Percentiles rank a stretch among this genome's conserved stretches.
These are phyloP conservation scores for Penicillium sp. DNA, from an alignment of 2,329 filamentous ascomycete species.

Conservation along the genomic window DNA sequence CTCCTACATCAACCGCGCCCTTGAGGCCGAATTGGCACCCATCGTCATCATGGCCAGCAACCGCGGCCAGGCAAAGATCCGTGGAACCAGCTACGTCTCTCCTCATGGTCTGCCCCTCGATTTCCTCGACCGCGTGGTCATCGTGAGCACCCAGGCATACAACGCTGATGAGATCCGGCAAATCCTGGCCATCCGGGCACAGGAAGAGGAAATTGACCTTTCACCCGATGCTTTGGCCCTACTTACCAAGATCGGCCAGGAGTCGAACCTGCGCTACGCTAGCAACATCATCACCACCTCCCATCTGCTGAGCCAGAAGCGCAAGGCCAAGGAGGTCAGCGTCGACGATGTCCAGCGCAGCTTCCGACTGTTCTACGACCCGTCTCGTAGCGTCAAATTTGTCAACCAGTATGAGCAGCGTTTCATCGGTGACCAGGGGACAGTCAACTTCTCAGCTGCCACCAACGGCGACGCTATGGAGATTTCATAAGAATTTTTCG, in stretches of 20 bases:
- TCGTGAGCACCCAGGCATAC: conserved; percentile 90
- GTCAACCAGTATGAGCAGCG: conserved; percentile 86
- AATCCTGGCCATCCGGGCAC: conserved; percentile 85
- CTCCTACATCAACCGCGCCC: conserved; percentile 93
- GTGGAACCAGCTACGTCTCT: conserved; percentile 86
- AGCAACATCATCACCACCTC: conserved; percentile 96
- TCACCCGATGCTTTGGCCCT: conserved; percentile 84
- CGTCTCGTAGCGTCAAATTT: conserved; percentile 80
- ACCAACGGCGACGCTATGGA: conserved; percentile 63
- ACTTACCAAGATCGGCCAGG: conserved; percentile 90
- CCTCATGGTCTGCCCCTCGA: conserved; percentile 93
- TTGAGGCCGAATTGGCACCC: conserved; percentile 90
- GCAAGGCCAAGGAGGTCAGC: conserved; percentile 74
- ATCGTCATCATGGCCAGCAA: conserved; percentile 99
- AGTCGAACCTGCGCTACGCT: conserved; percentile 89
- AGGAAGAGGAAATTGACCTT: conserved; percentile 92
- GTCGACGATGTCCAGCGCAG: conserved; percentile 88
- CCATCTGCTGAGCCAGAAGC: conserved; percentile 79
- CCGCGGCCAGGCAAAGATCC: conserved; percentile 81
- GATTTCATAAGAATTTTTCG: conserved; percentile 48
- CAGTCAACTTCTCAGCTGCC: conserved; percentile 62
- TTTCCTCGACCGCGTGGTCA: conserved; percentile 92
- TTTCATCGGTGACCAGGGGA: conserved; percentile 81
- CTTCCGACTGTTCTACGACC: conserved; percentile 91
- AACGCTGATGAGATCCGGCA: conserved; percentile 77